phyloP scores from a whole-genome alignment of 2,329 filamentous ascomycete genomes.

The Fusarium camptoceras region DNA sequence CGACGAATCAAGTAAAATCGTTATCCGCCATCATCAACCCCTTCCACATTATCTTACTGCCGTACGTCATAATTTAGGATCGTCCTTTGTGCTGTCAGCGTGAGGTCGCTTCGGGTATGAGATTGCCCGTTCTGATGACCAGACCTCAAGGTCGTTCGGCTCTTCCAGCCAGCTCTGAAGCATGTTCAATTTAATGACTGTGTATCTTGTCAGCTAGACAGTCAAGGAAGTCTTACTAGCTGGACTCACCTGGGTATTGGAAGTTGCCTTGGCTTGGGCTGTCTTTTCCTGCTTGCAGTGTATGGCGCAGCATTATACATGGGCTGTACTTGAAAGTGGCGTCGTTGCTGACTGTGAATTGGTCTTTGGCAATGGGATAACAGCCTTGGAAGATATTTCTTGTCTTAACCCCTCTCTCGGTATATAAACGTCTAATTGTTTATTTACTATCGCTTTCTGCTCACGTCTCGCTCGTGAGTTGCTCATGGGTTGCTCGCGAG shows the following conservation, averaged over 20 bases:
- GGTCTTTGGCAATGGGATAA: neutral
- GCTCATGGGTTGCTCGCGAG: neutral
- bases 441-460: neutral
- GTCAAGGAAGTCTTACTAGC: rapidly evolving
- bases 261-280: neutral
- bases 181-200: no score
- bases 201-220: neutral
- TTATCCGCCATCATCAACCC: neutral
- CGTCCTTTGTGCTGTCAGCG: rapidly evolving
- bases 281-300: neutral
- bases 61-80: neutral
- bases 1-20: neutral
- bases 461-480: no score
- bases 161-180: neutral
- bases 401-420: no score
- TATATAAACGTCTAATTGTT: neutral
- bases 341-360: neutral
- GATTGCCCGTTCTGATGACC: neutral
- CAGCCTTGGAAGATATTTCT: neutral
- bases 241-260: neutral
- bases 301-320: neutral
- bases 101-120: rapidly evolving
- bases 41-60: neutral
- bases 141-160: neutral
- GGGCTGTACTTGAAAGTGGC: neutral